A percentile compares a stretch with the other conserved stretches of the same genome.
phyloP scores from a whole-genome alignment of 495 filamentous ascomycete species.

The Symbiotaphrina buchneri region DNA sequence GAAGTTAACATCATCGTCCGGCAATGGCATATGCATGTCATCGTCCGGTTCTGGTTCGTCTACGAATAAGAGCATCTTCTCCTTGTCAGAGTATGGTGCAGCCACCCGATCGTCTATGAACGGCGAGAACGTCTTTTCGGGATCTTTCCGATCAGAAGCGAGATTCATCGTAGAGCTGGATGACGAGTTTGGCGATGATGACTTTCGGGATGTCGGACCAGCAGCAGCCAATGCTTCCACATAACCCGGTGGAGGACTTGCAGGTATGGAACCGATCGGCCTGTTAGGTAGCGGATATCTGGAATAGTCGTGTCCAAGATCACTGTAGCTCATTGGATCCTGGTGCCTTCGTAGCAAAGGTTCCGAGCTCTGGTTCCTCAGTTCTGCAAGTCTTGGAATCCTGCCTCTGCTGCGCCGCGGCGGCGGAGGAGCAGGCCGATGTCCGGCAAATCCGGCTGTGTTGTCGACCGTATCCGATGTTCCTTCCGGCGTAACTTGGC shows the following conservation, averaged over 20 bases:
- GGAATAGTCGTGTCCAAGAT: constrained; percentile 22
- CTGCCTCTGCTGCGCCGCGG: constrained; percentile 2
- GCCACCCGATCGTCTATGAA: constrained; percentile 20
- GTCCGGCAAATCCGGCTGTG: too few species aligned
- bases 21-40: constrained; percentile 21
- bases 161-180: background rate
- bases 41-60: constrained; percentile 24
- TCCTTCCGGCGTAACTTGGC: too few species aligned
- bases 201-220: background rate
- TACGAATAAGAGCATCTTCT: constrained; percentile 16
- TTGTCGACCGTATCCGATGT: too few species aligned
- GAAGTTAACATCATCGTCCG: constrained; percentile 19
- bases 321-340: constrained; percentile 10
- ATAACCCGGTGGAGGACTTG: too few species aligned
- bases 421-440: background rate
- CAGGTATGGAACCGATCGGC: too few species aligned
- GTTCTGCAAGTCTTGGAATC: constrained; percentile 5
- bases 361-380: constrained; percentile 1
- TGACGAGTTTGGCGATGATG: background rate
- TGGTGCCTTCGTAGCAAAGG: background rate
- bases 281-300: constrained; percentile 15
- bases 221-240: background rate
- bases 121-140: constrained; percentile 10
- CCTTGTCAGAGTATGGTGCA: constrained; percentile 10
- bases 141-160: background rate